phyloP scores from a whole-genome alignment of 2,329 filamentous ascomycete species.

The Spiromastix sp. region DNA sequence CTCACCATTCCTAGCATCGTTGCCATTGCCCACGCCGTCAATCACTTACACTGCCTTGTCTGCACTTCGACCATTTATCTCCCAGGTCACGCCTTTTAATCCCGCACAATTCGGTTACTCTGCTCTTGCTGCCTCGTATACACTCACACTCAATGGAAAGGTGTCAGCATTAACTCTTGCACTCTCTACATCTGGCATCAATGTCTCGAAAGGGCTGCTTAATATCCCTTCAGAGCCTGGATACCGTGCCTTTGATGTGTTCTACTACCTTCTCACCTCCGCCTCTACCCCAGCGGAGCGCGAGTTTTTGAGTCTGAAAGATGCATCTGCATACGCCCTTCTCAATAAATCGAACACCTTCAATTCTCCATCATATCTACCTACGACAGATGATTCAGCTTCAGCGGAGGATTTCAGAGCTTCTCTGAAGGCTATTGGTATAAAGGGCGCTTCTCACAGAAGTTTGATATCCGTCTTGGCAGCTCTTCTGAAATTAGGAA shows the following conservation, averaged over 20 bases:
- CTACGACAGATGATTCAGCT: slow-evolving; percentile 84
- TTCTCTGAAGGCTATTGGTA: slow-evolving; percentile 81
- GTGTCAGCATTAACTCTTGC: slow-evolving; percentile 65
- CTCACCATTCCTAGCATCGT: slow-evolving; percentile 64
- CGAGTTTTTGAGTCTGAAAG: slow-evolving; percentile 74
- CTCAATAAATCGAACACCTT: slow-evolving; percentile 79
- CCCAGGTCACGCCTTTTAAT: slow-evolving; percentile 80
- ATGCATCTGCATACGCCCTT: slow-evolving; percentile 65
- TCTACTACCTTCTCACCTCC: slow-evolving; percentile 92
- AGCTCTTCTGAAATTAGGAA: slow-evolving; percentile 80
- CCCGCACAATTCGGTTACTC: slow-evolving; percentile 73
- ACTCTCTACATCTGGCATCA: slow-evolving; percentile 77
- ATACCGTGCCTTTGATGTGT: slow-evolving; percentile 90
- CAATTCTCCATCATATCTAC: slow-evolving; percentile 74
- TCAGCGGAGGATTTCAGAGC: slow-evolving; percentile 86
- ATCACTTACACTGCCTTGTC: slow-evolving; percentile 69
- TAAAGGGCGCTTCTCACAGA: slow-evolving; percentile 74
- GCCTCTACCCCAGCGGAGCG: slow-evolving; percentile 79
- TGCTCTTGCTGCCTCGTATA: slow-evolving; percentile 70
- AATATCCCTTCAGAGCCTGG: slow-evolving; percentile 69
- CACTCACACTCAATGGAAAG: slow-evolving; percentile 69
- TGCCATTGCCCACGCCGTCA: slow-evolving; percentile 69
- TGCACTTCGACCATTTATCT: slow-evolving; percentile 74
- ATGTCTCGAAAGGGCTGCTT: slow-evolving; percentile 69
- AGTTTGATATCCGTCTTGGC: slow-evolving; percentile 78